Conservation (phyloP, 495 filamentous ascomycete species). For the Letharia columbiana region DNA sequence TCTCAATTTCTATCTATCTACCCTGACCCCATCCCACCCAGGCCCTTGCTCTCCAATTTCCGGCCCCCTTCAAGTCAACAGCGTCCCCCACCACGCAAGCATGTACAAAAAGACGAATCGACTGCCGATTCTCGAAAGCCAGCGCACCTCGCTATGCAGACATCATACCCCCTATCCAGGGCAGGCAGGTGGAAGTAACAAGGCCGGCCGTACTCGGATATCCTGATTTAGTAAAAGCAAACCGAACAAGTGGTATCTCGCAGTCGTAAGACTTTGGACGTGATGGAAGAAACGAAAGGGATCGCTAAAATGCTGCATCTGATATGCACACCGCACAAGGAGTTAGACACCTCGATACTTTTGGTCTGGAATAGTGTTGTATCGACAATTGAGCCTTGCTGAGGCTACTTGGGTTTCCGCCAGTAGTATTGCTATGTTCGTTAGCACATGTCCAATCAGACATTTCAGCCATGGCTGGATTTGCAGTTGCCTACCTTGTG, state of each 20-base stretch:
- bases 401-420: constrained; percentile 58
- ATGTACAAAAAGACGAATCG: background rate
- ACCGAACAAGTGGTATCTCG: constrained; percentile 4
- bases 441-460: constrained; percentile 25
- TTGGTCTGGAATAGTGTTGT: background rate
- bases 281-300: background rate
- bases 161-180: background rate
- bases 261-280: constrained; percentile 12
- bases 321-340: background rate
- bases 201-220: background rate
- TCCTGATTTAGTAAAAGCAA: background rate
- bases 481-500: constrained; percentile 66
- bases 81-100: background rate
- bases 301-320: background rate
- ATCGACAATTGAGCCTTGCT: background rate
- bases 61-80: background rate
- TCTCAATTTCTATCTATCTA: background rate
- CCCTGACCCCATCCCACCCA: background rate
- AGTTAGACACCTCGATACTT: background rate
- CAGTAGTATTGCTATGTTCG: constrained; percentile 79
- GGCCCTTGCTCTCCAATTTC: background rate
- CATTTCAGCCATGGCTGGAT: constrained; percentile 9
- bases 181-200: background rate
- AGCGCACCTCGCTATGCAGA: constrained; percentile 18
- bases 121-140: background rate